Percentiles rank a stretch among this genome's conserved stretches.
Conservation (phyloP, 169 alveolate species). For the Eimeria zaria region DNA sequence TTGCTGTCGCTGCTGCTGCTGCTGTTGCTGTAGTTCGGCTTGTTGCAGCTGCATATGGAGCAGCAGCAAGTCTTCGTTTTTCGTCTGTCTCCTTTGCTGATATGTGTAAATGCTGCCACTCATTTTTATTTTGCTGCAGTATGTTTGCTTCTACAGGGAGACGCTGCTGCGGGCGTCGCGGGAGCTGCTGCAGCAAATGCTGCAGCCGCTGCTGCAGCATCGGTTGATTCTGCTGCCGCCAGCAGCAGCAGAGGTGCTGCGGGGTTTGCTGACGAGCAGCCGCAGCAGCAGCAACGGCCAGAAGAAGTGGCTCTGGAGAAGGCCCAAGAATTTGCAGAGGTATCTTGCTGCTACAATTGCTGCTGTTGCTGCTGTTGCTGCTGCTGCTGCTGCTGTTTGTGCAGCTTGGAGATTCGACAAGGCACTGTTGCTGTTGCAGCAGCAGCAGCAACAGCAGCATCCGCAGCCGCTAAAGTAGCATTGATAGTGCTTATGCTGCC, state of each 20-base stretch:
- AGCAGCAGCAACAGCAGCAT: background rate
- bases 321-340: slow-evolving; percentile 52
- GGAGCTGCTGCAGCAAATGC: background rate
- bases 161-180: background rate
- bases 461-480: background rate
- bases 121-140: background rate
- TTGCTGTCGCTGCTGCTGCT: slow-evolving; percentile 3
- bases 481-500: background rate
- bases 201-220: slow-evolving; percentile 26
- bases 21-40: background rate
- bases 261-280: slow-evolving; percentile 9
- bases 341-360: background rate
- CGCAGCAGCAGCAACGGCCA: slow-evolving; percentile 25
- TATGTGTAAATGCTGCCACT: background rate
- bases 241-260: background rate
- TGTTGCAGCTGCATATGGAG: background rate
- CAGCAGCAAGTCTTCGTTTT: background rate
- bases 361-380: slow-evolving; percentile 5
- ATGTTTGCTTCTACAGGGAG: background rate
- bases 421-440: background rate
- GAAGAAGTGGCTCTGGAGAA: slow-evolving; percentile 29
- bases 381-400: slow-evolving; percentile 19
- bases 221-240: background rate
- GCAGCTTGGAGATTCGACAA: too few species aligned
- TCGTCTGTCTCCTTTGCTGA: background rate